phyloP scores from a whole-genome alignment of 176 grass and related monocot genomes.

The Canna indica region DNA sequence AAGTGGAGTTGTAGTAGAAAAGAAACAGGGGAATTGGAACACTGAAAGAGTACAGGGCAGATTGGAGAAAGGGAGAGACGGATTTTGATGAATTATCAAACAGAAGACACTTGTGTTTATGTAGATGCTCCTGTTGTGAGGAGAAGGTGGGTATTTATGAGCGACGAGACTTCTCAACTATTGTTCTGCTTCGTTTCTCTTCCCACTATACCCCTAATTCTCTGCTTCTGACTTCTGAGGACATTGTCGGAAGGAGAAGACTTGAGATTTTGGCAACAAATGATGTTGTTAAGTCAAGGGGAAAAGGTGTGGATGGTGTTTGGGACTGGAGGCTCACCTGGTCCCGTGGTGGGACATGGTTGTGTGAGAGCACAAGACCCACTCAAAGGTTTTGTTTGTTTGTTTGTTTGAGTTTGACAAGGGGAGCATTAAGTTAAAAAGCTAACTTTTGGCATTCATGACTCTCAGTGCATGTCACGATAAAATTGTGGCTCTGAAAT shows the following conservation, averaged over 20 bases:
- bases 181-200: neutral
- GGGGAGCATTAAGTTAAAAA: neutral
- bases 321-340: neutral
- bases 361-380: neutral
- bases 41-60: neutral
- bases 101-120: neutral
- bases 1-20: neutral
- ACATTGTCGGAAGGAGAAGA: neutral
- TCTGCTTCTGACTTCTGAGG: neutral
- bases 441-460: neutral
- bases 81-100: neutral
- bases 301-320: neutral
- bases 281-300: neutral
- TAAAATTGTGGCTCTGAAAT: neutral
- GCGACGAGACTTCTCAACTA: neutral
- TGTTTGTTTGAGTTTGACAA: neutral
- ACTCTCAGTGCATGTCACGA: neutral
- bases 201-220: neutral
- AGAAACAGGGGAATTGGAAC: neutral
- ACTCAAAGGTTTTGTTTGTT: neutral
- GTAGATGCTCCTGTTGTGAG: neutral
- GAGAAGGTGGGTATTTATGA: slow-evolving; percentile 2
- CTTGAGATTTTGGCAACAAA: neutral
- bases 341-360: neutral
- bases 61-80: neutral